Evolutionary conservation across 1,139 yeast species (phyloP), one percentile per base, ranked within the genome.

Genomic region (Kodamaea sp.): DNA sequence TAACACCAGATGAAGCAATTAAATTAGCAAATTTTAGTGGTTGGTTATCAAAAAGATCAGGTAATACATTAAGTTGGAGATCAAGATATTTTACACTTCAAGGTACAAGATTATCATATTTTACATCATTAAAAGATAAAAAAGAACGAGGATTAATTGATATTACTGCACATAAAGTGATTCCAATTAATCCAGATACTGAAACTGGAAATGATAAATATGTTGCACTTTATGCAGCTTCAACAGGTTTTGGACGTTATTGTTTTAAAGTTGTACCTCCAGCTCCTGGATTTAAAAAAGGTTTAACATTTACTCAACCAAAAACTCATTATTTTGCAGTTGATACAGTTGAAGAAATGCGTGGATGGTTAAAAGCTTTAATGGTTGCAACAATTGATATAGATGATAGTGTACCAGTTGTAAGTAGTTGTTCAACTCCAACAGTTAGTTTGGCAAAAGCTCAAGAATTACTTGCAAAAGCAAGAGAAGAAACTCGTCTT

Each of bases 311-410:
- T 58, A 94, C 99, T 0, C 96, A 90, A 50, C 98, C 96, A 27
- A 87, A 89, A 50, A 86, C 90, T 3, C 98, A 92, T 55, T 92
- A 84, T 60, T 94, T 92, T 72, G 97, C 97, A 0, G 97, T 90
- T 28, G 97, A 92, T 41, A 75, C 88, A 1, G 79, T 75, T 42
- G 96, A 88, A 37, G 97, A 90, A 46, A 85, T 92, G 96, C 75
- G 96, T 55, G 79, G 78, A 1, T 92, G 99, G 99, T 81, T 90
- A 78, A 86, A 90, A 42, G 96, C 97, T 0, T 68, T 92, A 46
- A 87, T 90, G 80, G 88, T 92, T 44, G 95, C 97, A 0, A 92
- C 98, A 0, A 94, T 92, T 52, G 99, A 92, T 58, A 75, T 95
- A 38, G 98, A 94, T 62, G 97, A 92, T 44, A 65, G 87, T 2